Base-by-base conservation (phyloP, 208 protist species). In the Angomonas deanei region DNA sequence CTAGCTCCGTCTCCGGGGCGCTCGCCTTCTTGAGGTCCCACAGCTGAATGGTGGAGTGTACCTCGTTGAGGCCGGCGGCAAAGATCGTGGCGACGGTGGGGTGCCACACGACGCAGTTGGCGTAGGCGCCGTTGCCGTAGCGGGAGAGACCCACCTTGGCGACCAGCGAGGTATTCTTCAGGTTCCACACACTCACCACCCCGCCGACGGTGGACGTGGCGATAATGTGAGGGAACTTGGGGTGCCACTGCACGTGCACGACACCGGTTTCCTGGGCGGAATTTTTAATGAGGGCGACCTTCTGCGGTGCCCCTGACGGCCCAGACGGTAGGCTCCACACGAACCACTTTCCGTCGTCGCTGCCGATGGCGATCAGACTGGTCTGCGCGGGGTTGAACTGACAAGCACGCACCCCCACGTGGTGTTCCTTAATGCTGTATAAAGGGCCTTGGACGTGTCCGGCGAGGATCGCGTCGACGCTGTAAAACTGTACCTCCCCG, bases 21-120 rank as follows among this genome's bases (percentile, higher is more conserved):
- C 94, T 84, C 13, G 92, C 80, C 47, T 97, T 98, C 62, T 92
- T 84, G 2, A 99, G 73, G 74, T 99, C 97, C 98, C 98, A 99
- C 42, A 98, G 68, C 68, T 98, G 96, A 57, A 99, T 78, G 17
- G 97, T 83, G 50, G 97, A 96, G 52, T 74, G 64, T 0, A 66
- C 62, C 61, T 98, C 96, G 47, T 98, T 97, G 10, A 91, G 91
- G 5, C 94, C 97, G 19, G 97, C 92, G 6, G 95, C 80, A 21
- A 99, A 72, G 50, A 96, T 84, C 47, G 93, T 97, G 10, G 94
- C 81, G 48, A 84, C 82, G 17, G 86, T 82, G 33, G 98, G 98
- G 76, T 98, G 88, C 97, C 98, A 99, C 1, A 91, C 93, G 31
- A 99, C 80, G 34, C 86, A 80, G n/a, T 77, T 90, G 48, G 80